These are phyloP conservation scores for Xylariaceae sp. DNA, from an alignment of 2,329 filamentous ascomycete genomes.

Conservation along the genomic window DNA sequence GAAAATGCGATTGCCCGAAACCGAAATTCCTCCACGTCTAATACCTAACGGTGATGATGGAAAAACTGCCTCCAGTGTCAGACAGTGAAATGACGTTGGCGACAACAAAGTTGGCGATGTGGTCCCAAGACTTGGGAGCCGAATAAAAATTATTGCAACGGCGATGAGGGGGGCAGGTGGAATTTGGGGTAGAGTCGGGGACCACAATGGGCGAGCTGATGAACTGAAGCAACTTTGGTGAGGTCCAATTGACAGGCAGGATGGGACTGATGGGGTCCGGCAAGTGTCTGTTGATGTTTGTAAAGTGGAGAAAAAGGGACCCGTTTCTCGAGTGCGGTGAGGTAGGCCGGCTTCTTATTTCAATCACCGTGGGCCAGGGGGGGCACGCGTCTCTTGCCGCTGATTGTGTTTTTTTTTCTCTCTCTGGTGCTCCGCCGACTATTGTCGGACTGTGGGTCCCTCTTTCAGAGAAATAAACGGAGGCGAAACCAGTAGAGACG, in stretches of 20 bases:
- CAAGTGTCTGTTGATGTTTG: slow-evolving; percentile 28
- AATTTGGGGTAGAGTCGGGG: slow-evolving; percentile 36
- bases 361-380: slow-evolving; percentile 19
- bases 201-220: slow-evolving; percentile 29
- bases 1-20: slow-evolving; percentile 18
- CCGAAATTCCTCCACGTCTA: slow-evolving; percentile 30
- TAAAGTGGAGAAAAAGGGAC: slow-evolving; percentile 35
- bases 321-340: slow-evolving; percentile 32
- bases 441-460: slow-evolving; percentile 25
- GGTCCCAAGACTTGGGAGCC: slow-evolving; percentile 17
- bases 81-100: slow-evolving; percentile 19
- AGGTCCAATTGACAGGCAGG: slow-evolving; percentile 32
- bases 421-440: slow-evolving; percentile 16
- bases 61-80: slow-evolving; percentile 25
- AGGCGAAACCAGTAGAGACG: slow-evolving; percentile 10
- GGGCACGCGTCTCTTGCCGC: slow-evolving; percentile 5
- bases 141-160: slow-evolving; percentile 19
- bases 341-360: slow-evolving; percentile 32
- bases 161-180: slow-evolving; percentile 30
- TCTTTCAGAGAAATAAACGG: slow-evolving; percentile 25
- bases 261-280: slow-evolving; percentile 32
- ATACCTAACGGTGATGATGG: slow-evolving; percentile 28
- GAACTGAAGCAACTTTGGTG: slow-evolving; percentile 33
- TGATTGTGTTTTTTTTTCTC: slow-evolving; percentile 16
- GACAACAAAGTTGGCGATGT: slow-evolving; percentile 23